These are phyloP conservation scores for Fonsecaea pugnacius DNA, from an alignment of 2,329 filamentous ascomycete genomes.

Conservation along the genomic window DNA sequence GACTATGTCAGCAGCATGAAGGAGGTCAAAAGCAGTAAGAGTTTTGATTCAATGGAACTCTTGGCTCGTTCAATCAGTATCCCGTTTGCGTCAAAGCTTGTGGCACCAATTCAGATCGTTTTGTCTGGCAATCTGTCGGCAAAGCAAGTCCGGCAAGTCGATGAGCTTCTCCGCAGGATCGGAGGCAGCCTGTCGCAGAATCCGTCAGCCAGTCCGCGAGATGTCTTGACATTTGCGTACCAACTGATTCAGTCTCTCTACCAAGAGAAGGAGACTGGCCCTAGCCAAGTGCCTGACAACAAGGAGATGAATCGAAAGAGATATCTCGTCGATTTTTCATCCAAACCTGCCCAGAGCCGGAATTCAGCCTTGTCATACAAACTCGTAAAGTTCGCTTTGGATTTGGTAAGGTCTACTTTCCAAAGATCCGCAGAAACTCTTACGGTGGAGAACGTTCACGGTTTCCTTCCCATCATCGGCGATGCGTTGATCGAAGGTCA, in stretches of 20 bases:
- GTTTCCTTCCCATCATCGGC: constrained; percentile 86
- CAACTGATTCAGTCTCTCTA: constrained; percentile 90
- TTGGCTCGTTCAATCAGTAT: constrained; percentile 82
- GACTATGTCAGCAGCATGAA: constrained; percentile 96
- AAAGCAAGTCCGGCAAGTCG: constrained; percentile 84
- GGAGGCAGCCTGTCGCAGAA: constrained; percentile 83
- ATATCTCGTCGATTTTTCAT: constrained; percentile 78
- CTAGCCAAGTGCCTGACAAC: constrained; percentile 47
- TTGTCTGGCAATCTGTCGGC: constrained; percentile 82
- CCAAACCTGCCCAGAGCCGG: constrained; percentile 53
- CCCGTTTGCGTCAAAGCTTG: constrained; percentile 71
- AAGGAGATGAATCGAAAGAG: constrained; percentile 66
- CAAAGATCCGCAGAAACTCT: constrained; percentile 82
- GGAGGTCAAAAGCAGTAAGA: constrained; percentile 97
- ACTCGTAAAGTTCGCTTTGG: constrained; percentile 82
- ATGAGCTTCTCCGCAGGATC: constrained; percentile 82
- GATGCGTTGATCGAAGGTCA: constrained; percentile 82
- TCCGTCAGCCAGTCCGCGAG: constrained; percentile 73
- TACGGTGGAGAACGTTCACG: constrained; percentile 76
- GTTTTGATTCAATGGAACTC: constrained; percentile 95
- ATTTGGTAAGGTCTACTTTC: constrained; percentile 81
- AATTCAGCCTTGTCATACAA: constrained; percentile 80
- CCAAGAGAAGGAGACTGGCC: constrained; percentile 59
- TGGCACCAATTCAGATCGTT: constrained; percentile 77
- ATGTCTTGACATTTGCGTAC: constrained; percentile 92